A percentile compares a stretch with the other conserved stretches of the same genome.
phyloP scores from a whole-genome alignment of 495 filamentous ascomycete genomes.

The Ramalina intermedia region DNA sequence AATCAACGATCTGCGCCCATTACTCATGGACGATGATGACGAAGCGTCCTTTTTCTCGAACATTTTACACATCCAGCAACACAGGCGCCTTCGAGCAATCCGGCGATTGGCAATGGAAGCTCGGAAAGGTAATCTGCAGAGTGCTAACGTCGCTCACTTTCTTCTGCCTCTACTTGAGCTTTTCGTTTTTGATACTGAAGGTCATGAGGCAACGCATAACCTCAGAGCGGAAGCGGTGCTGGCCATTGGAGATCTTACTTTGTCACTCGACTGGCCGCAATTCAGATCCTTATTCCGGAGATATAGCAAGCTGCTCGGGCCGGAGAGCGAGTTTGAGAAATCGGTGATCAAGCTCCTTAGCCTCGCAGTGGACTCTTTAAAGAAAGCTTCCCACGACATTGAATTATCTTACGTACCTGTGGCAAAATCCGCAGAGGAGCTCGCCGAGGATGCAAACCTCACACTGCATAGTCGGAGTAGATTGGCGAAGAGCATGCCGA shows the following conservation, averaged over 20 bases:
- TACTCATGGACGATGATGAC: slow-evolving; percentile 65
- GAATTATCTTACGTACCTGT: slow-evolving; percentile 22
- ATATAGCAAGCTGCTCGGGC: slow-evolving; percentile 63
- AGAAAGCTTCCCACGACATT: slow-evolving; percentile 33
- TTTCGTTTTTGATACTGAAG: slow-evolving; percentile 70
- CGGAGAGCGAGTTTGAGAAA: slow-evolving; percentile 73
- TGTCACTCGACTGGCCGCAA: slow-evolving; percentile 80
- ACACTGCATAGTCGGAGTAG: slow-evolving; percentile 15
- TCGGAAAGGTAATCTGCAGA: slow-evolving; percentile 43
- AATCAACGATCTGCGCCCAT: slow-evolving; percentile 57
- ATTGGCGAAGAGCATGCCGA: slow-evolving; percentile 54
- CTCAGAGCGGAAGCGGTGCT: slow-evolving; percentile 66
- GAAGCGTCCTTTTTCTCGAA: slow-evolving; percentile 91
- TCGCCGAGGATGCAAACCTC: neutral
- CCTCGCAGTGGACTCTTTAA: slow-evolving; percentile 61
- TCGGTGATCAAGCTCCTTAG: slow-evolving; percentile 71
- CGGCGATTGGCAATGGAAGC: slow-evolving; percentile 57
- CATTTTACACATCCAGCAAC: slow-evolving; percentile 78
- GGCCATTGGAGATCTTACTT: slow-evolving; percentile 56
- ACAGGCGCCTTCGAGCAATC: slow-evolving; percentile 72
- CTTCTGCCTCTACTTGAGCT: slow-evolving; percentile 88
- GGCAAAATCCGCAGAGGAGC: slow-evolving; percentile 1
- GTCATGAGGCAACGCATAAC: slow-evolving; percentile 67
- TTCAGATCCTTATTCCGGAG: slow-evolving; percentile 69
- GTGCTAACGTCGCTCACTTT: slow-evolving; percentile 68